phyloP scores from a whole-genome alignment of 495 filamentous ascomycete species.

The Penicillium manginii region DNA sequence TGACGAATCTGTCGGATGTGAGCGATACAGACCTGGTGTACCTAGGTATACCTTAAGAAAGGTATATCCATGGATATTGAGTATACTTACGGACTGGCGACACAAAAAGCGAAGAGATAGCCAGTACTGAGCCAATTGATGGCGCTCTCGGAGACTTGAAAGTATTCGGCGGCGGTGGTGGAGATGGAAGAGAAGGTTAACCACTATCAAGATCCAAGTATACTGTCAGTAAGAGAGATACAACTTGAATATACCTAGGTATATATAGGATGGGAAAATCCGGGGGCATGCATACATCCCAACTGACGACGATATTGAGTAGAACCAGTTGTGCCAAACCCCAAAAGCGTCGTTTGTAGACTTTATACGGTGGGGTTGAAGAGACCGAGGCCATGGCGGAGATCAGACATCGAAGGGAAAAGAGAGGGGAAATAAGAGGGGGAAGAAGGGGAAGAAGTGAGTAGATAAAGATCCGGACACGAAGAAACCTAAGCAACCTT shows the following conservation, averaged over 20 bases:
- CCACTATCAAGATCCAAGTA: conserved; percentile 60
- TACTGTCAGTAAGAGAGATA: conserved; percentile 12
- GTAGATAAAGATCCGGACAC: background rate
- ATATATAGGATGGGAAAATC: background rate
- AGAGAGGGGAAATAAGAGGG: background rate
- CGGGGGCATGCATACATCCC: conserved; percentile 74
- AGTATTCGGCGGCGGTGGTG: conserved; percentile 74
- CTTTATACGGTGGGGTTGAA: conserved; percentile 58
- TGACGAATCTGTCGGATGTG: conserved; percentile 52
- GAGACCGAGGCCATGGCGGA: conserved; percentile 4
- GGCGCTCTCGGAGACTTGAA: conserved; percentile 69
- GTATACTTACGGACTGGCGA: conserved; percentile 64
- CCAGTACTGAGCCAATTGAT: conserved; percentile 93
- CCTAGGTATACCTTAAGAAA: background rate
- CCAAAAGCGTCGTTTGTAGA: conserved; percentile 91
- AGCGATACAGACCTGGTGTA: no score
- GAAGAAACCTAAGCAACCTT: background rate
- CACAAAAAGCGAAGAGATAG: conserved; percentile 83
- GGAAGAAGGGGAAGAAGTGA: background rate
- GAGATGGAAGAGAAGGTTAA: conserved; percentile 89
- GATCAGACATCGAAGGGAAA: no score
- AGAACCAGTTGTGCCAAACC: conserved; percentile 81
- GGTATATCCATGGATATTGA: background rate
- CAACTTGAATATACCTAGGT: background rate
- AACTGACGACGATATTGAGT: conserved; percentile 90